Evolutionary conservation across 495 filamentous ascomycete genomes (phyloP), one percentile per base, ranked within the genome.

Genomic region (Aspergillus heteromorphus): DNA sequence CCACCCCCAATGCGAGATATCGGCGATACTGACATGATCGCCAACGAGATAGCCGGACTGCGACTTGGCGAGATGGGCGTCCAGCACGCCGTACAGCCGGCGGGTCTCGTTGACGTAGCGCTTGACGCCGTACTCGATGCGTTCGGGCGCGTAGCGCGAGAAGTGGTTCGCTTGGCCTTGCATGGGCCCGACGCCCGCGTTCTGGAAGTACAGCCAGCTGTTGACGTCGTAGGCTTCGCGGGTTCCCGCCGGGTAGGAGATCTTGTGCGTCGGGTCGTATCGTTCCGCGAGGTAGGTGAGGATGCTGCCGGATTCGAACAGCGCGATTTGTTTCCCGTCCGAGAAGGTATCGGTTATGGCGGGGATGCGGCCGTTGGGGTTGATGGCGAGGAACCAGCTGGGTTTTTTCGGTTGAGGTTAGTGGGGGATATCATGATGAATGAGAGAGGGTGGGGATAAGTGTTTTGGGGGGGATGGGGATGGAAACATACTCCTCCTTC

Each of bases 141-240:
- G 87, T 67, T 93, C 89, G 4, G 92, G 89, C 7, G 91, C 91
- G 61, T 93, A 96, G 63, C 89, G 84, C 23, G 65, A 72, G 72
- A 96, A 97, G 68, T 97, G 92, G 72, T 96, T 95, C 5, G 91
- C 83, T 68, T 97, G 90, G 10, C 87, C 90, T 66, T 96, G 91
- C 91, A 95, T 95, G 10, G 92, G 92, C 2, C 91, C 92, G 4
- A 96, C 74, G 19, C 91, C 91, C 1, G 87, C 87, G 65, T 88
- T 84, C 49, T 81, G 72, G 73, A 81, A 86, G 66, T 79, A 85
- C 64, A 88, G 68, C 91, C 91, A 97, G 68, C 78, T 88, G 68
- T 82, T 86, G 59, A 84, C 76, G 69, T 93, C 87, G 68, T 87
- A 92, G 65, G 80, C 82, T 65, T 96, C 90, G 23, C 83, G 76